phyloP scores from a whole-genome alignment of 352 stramenopile genomes.

The Globisporangium okanoganense region DNA sequence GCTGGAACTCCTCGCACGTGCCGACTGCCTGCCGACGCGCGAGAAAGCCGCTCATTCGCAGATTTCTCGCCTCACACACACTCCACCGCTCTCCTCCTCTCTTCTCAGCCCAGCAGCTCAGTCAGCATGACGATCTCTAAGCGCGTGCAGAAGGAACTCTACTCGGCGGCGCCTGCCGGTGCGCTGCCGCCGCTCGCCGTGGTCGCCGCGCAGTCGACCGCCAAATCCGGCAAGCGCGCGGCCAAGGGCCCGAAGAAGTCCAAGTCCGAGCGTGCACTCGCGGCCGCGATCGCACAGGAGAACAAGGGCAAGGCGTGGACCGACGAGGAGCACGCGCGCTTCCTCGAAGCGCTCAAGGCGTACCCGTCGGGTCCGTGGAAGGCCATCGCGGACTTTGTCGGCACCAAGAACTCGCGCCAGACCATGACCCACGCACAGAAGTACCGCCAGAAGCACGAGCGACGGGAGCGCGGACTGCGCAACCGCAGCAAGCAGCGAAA shows the following conservation, averaged over 20 bases:
- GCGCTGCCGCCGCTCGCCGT: conserved; percentile 20
- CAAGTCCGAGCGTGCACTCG: conserved; percentile 17
- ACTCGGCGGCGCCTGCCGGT: conserved; percentile 33
- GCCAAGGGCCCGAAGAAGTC: conserved; percentile 7
- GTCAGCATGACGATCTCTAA: conserved; percentile 50
- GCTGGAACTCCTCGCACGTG: not conserved
- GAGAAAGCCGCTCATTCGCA: conserved; percentile 4
- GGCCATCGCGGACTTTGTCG: conserved; percentile 51
- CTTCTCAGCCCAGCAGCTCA: not conserved
- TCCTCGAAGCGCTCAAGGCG: conserved; percentile 51
- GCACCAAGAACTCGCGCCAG: conserved; percentile 54
- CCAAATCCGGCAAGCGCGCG: conserved; percentile 1
- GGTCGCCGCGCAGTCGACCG: conserved; percentile 7
- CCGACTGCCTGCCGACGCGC: not conserved
- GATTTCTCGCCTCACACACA: conserved; percentile 6
- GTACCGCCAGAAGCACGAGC: conserved; percentile 39
- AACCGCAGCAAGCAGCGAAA: conserved; percentile 29
- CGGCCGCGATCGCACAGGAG: conserved; percentile 23
- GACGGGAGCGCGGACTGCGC: conserved; percentile 44
- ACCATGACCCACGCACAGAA: conserved; percentile 35
- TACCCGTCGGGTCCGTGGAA: conserved; percentile 62
- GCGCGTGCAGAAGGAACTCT: conserved; percentile 50
- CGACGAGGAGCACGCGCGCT: conserved; percentile 45
- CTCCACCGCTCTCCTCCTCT: not conserved
- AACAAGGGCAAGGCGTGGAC: conserved; percentile 64